Base-by-base conservation (phyloP, 2,329 filamentous ascomycete genomes). In the Ceratocystis diversiconidia region DNA sequence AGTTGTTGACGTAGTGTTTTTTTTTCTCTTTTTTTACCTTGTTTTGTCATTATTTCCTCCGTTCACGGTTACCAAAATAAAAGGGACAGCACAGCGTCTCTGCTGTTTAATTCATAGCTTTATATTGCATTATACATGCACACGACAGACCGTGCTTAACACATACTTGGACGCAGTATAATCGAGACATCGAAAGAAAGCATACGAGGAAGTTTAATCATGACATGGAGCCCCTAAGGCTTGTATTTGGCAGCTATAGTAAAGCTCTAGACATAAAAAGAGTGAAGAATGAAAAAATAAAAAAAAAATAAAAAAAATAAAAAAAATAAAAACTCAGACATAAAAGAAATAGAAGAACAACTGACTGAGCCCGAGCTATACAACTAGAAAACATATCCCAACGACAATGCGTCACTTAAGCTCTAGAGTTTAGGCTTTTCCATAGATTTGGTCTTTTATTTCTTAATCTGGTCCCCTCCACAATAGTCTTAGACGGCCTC, bases 31-130 rank as follows among this genome's bases (percentile, higher is more conserved):
- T 28, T 44, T 48, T 30, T 57, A 17, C 30, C 25, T 65, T 60
- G 22, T 64, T 61, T 46, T n/a, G 55, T 65, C 41, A 41, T 5
- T 61, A 41, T 61, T 60, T 55, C 32, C 61, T 65, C 55, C 10
- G 10, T 65, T 65, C 44, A 61, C 19, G 52, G 63, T 15, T 65
- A 61, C 57, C 25, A 65, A 65, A 65, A 65, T 65, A 61, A 65
- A 60, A 65, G 30, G 55, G 63, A 65, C 55, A 55, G 63, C 36
- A 41, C 36, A 41, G 36, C 63, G 55, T 52, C 62, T 60, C 43
- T 65, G 46, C 55, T 65, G 63, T 60, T 46, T 60, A 61, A 62
- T 62, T 46, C 30, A 48, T 15, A 41, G 12, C 36, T 41, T 41
- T 41, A 41, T 41, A 41, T 41, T 12, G 36, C 36, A 17, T 59